Base-by-base conservation (phyloP, 257 asterid species). In the Ilex aquifolium region DNA sequence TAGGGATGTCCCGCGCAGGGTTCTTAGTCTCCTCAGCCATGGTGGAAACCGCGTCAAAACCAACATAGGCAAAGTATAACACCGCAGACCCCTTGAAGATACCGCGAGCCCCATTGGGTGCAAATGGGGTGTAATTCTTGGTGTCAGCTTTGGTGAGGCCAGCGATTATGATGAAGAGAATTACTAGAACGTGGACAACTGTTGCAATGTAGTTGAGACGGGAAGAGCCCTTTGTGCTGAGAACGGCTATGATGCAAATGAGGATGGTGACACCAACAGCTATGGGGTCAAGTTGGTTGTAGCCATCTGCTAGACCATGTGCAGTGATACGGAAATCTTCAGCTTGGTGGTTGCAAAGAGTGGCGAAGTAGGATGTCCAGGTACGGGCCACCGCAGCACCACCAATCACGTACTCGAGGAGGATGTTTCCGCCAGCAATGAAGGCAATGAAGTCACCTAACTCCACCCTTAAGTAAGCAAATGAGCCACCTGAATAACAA, bases 351-450 rank as follows among this genome's bases (percentile, higher is more conserved):
- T 73, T 75, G 74, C 75, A 73, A 67, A 91, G 89, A 0, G 96
- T 84, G 50, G 96, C 96, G 15, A 86, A 75, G 79, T 91, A 91
- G 61, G 96, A 88, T 21, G 98, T 91, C 96, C 96, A 91, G 0
- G 96, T 56, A 7, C 98, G 95, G 4, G 98, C 83, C 36, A 91
- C 98, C 1, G 95, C 98, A 3, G 96, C 98, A 2, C 91, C 84
- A 49, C 88, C 79, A 27, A 91, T 79, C 0, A 80, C 67, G 59
- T 88, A 91, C 73, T 88, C 98, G 5, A 88, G 90, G 2, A 88
- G 81, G 55, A 86, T 86, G 68, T 91, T 91, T 48, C 96, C 97
- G 3, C 90, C 97, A 4, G 95, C 95, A 2, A 91, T 67, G 57
- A 85, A 91, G 68, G 97, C 97, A 67, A 84, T 61, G 68, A 91